These are phyloP conservation scores for Yamadazyma philogaea DNA, from an alignment of 805 yeast genomes.

Conservation along the genomic window DNA sequence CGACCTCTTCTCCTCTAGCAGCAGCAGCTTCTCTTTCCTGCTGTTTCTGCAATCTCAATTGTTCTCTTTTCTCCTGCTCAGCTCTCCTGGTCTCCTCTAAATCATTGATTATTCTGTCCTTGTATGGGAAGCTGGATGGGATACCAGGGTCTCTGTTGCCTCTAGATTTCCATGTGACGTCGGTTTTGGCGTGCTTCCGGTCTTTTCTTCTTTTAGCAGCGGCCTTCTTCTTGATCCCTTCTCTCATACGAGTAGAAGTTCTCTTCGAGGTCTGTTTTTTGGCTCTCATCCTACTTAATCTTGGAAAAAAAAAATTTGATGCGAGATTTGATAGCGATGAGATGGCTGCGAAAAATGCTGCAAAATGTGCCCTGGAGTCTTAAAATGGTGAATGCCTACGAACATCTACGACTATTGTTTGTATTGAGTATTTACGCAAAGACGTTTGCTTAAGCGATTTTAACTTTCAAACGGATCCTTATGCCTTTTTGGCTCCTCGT, in stretches of 20 bases:
- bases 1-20: slow-evolving; percentile 38
- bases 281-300: slow-evolving; percentile 36
- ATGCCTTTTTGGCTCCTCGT: background rate
- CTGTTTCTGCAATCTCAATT: slow-evolving; percentile 48
- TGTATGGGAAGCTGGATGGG: slow-evolving; percentile 93
- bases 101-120: slow-evolving; percentile 72
- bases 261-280: slow-evolving; percentile 79
- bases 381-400: too few species aligned
- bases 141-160: slow-evolving; percentile 88
- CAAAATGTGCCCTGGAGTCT: background rate
- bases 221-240: slow-evolving; percentile 95
- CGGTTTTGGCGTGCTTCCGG: slow-evolving; percentile 78
- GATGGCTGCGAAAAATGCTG: slow-evolving; percentile 5
- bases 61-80: slow-evolving; percentile 53
- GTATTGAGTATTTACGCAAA: too few species aligned
- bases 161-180: slow-evolving; percentile 89
- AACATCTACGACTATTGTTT: too few species aligned
- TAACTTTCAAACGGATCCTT: slow-evolving; percentile 1
- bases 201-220: slow-evolving; percentile 88
- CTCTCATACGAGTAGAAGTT: slow-evolving; percentile 87
- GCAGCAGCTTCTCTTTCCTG: slow-evolving; percentile 42
- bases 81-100: slow-evolving; percentile 60
- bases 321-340: slow-evolving; percentile 3
- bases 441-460: too few species aligned
- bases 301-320: slow-evolving; percentile 6